Conservation (phyloP, 1,284 basidiomycete species). For the Coniferiporia sulphurascens region DNA sequence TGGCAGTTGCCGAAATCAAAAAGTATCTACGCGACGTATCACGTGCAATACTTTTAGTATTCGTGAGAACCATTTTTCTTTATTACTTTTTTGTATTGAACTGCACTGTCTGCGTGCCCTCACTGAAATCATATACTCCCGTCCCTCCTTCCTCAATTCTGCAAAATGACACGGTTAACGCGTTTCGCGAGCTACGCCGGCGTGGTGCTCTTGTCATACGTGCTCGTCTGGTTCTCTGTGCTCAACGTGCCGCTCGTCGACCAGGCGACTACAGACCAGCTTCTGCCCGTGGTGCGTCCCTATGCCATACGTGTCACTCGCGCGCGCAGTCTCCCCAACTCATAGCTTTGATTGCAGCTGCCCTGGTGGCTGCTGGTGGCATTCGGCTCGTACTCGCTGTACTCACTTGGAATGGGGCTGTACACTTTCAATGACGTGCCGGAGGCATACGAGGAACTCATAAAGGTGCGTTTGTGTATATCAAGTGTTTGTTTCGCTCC, state of each 20-base stretch:
- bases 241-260: slow-evolving; percentile 39
- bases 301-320: not conserved
- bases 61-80: too few species aligned
- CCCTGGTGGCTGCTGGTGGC: slow-evolving; percentile 49
- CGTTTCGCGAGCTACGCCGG: slow-evolving; percentile 34
- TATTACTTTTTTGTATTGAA: not conserved
- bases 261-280: slow-evolving; percentile 29
- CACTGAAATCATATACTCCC: not conserved
- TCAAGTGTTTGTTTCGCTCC: not conserved
- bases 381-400: slow-evolving; percentile 46
- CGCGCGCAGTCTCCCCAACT: not conserved
- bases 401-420: slow-evolving; percentile 44
- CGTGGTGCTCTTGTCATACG: slow-evolving; percentile 34
- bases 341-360: slow-evolving; percentile 29
- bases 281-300: slow-evolving; percentile 41
- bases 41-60: too few species aligned
- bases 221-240: slow-evolving; percentile 35
- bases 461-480: slow-evolving; percentile 31
- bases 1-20: too few species aligned
- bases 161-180: slow-evolving; percentile 37
- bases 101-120: not conserved
- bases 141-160: not conserved
- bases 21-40: too few species aligned
- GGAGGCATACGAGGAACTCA: slow-evolving; percentile 46
- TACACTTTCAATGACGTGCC: slow-evolving; percentile 46